Evolutionary conservation across 2,329 filamentous ascomycete species (phyloP).

Genomic region (Sclerotinia trifoliorum): DNA sequence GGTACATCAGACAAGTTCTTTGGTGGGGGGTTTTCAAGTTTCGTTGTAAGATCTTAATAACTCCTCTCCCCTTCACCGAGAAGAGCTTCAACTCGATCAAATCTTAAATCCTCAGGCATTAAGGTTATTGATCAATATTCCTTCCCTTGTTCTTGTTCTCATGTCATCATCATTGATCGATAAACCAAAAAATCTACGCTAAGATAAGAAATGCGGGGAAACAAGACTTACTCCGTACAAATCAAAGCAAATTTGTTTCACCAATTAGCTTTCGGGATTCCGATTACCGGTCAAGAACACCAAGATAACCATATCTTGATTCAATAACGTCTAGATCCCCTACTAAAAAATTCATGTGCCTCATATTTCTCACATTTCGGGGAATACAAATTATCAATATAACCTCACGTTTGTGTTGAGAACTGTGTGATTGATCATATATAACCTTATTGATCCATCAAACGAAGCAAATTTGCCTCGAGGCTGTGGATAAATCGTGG

Average conservation of each 20-base stretch:
- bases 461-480: background rate
- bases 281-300: background rate
- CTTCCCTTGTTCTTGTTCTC: background rate
- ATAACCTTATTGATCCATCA: slow-evolving; percentile 5
- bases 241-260: slow-evolving; percentile 5
- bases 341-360: background rate
- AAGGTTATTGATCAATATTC: background rate
- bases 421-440: slow-evolving; percentile 10
- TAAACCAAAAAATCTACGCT: background rate
- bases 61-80: background rate
- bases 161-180: background rate
- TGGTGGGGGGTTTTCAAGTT: background rate
- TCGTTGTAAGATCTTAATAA: background rate
- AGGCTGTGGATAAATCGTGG: background rate
- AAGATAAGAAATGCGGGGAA: slow-evolving; percentile 21
- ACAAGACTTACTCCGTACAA: background rate
- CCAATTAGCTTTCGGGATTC: background rate
- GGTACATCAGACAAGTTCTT: background rate
- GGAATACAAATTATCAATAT: slow-evolving; percentile 17
- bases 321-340: background rate
- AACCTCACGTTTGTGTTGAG: background rate
- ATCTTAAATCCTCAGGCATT: background rate
- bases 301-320: background rate
- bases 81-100: background rate
- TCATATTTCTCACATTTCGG: slow-evolving; percentile 3